phyloP scores from a whole-genome alignment of 768 basidiomycete species.

The Lyophyllum atratum region DNA sequence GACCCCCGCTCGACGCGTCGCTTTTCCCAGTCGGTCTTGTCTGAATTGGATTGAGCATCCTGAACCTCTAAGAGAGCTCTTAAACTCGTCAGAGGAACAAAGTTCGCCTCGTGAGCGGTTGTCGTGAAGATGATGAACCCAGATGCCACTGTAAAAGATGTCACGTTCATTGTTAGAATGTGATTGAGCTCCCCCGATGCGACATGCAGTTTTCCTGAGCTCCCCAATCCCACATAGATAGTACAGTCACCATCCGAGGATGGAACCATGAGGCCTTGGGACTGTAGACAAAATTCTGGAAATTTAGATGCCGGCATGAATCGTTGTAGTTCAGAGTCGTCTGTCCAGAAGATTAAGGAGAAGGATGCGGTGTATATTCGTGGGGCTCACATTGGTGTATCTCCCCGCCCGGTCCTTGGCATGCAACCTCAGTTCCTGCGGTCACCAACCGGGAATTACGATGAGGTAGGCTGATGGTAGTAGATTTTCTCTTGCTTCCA shows the following conservation, averaged over 20 bases:
- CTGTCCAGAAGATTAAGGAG: constrained; percentile 9
- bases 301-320: constrained; percentile 39
- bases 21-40: constrained; percentile 54
- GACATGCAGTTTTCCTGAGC: constrained; percentile 65
- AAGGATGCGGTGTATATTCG: background rate
- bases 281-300: constrained; percentile 60
- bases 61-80: constrained; percentile 26
- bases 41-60: constrained; percentile 26
- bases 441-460: constrained; percentile 52
- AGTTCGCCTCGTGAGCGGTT: constrained; percentile 76
- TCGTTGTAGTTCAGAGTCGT: constrained; percentile 20
- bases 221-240: constrained; percentile 65
- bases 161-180: constrained; percentile 53
- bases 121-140: constrained; percentile 87
- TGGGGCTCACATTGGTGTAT: constrained; percentile 44
- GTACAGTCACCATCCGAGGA: constrained; percentile 15
- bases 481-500: constrained; percentile 3
- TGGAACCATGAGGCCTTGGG: constrained; percentile 30
- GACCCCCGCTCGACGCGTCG: constrained; percentile 90
- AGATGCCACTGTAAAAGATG: constrained; percentile 74
- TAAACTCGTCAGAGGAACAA: constrained; percentile 54
- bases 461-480: constrained; percentile 30
- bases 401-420: constrained; percentile 50
- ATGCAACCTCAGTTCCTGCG: constrained; percentile 30
- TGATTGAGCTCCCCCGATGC: constrained; percentile 31